phyloP scores from a whole-genome alignment of 345 rosid species.

The Hypericum androsaemum region DNA sequence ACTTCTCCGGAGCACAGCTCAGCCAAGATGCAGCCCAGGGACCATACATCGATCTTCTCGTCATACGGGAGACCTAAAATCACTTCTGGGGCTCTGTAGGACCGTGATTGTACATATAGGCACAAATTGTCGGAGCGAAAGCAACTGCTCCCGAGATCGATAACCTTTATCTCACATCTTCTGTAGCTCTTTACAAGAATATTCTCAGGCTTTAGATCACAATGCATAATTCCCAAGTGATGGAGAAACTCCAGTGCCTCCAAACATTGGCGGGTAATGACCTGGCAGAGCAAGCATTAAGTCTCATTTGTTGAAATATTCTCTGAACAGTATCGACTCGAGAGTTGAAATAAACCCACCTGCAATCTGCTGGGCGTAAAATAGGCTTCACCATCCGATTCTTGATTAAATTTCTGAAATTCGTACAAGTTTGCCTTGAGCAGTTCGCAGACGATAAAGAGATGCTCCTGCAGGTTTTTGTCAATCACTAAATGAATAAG shows the following conservation, averaged over 20 bases:
- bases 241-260: constrained; percentile 86
- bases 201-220: constrained; percentile 95
- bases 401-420: constrained; percentile 80
- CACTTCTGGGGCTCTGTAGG: constrained; percentile 97
- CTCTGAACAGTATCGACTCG: neutral
- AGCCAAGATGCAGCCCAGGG: constrained; percentile 88
- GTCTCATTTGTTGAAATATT: neutral
- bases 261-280: constrained; percentile 76
- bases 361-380: constrained; percentile 63
- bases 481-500: constrained; percentile 6
- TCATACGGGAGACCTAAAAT: constrained; percentile 85
- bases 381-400: constrained; percentile 70
- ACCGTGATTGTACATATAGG: constrained; percentile 84
- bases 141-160: constrained; percentile 99
- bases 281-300: constrained; percentile 26
- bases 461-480: constrained; percentile 58
- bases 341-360: constrained; percentile 35
- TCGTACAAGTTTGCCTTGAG: constrained; percentile 80
- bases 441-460: constrained; percentile 91
- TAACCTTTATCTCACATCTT: constrained; percentile 66
- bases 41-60: constrained; percentile 88
- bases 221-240: constrained; percentile 75
- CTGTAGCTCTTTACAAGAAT: constrained; percentile 77
- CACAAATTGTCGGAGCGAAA: constrained; percentile 72
- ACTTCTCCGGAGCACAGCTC: constrained; percentile 94